Evolutionary conservation across 768 basidiomycete species (phyloP), one percentile per base, ranked within the genome.

Genomic region (Rhodotorula taiwanensis): DNA sequence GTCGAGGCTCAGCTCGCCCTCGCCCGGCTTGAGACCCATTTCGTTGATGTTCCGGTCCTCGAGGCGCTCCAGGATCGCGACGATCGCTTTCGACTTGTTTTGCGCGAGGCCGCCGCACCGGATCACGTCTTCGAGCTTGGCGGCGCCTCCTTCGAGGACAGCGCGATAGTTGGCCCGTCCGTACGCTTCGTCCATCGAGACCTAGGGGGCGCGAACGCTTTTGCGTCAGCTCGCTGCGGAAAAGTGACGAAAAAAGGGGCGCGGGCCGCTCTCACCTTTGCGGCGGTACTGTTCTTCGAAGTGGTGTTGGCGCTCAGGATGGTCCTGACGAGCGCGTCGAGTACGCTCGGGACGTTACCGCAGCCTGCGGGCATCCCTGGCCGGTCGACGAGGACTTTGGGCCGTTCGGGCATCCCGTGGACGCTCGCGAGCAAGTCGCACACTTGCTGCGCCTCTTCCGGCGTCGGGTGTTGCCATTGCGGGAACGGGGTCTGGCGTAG

Each of bases 11-110:
- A 70, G 45, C 58, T 51, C 52, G 33, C 60, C 64, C 31, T 62
- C 49, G 20, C 52, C 64, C 34, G 57, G 48, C 27, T 52, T 57
- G 18, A 48, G 15, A 2, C 48, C 56, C 48, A 30, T 6, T 20
- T 41, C 56, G 23, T 27, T 2, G 15, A 62, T 47, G 28, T 62
- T 54, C 14, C 58, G 44, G 25, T 54, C 62, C 33, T 67, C 67
- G 31, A 64, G 10, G 27, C 56, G n/a, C 34, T 21, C 27, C 13
- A 71, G 30, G 15, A 73, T 51, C 11, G 58, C 62, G 39, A 70
- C 49, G 50, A 73, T 73, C 36, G 62, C 62, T 61, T 67, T 70
- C 25, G 50, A 27, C 62, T 73, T 73, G 44, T 63, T 63, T n/a
- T 66, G 64, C 20, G 67, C 69, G n/a, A 73, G 39, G 10, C 72